Evolutionary conservation across 2,329 filamentous ascomycete genomes (phyloP), one percentile per base, ranked within the genome.

Genomic region (Diaporthe ilicicola): DNA sequence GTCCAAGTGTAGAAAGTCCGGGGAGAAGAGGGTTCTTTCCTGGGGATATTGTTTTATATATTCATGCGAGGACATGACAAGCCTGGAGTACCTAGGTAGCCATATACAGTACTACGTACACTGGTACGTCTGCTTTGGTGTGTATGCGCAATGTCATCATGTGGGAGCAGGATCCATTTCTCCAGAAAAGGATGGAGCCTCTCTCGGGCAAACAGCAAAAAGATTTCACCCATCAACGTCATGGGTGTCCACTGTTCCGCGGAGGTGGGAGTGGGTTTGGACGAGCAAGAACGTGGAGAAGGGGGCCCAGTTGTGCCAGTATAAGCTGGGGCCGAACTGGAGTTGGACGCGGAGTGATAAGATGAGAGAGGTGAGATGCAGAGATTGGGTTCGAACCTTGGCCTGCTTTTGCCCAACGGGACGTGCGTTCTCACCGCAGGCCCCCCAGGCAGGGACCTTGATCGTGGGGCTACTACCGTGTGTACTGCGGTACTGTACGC

Each of bases 211-310:
- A 55, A 72, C 51, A 70, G 39, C 51, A 69, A 70, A 72, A 51
- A 67, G 62, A 72, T 72, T 70, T 72, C 68, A 70, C 50, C 67
- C 66, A 56, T n/a, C 62, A 59, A 72, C 71, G 71, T 72, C 71
- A 72, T 70, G 32, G 34, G 42, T 64, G 55, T 54, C 71, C 71
- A 67, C 71, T 50, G 54, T 67, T 27, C n/a, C 71, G 71, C 71
- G 71, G 71, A 70, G 68, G 61, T 53, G 48, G 34, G 62, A 70
- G 66, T 53, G 53, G 56, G 56, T 56, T 64, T 37, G 59, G 42
- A 50, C 59, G 59, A 37, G 66, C 53, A 51, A 68, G 66, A 67
- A 70, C 71, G 71, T 72, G 71, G 71, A 70, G 71, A 68, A 50
- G 51, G 29, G 51, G 65, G n/a, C 51, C 53, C 65, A 54, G 29